Percentiles rank a stretch among this genome's conserved stretches.
phyloP scores from a whole-genome alignment of 164 flowering plant genomes.

The Vitis amurensis region DNA sequence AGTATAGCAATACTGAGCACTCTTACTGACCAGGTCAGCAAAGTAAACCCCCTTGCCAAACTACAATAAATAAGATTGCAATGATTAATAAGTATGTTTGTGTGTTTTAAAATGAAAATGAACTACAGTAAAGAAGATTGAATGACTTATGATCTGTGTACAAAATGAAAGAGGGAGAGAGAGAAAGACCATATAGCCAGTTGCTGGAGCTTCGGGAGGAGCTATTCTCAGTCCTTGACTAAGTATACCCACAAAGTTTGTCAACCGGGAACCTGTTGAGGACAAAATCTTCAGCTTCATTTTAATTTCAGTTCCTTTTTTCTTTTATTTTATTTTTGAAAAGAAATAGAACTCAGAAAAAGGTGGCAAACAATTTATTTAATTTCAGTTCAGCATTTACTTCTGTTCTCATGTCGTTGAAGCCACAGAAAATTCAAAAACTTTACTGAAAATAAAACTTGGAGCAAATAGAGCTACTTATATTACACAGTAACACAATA shows the following conservation, averaged over 20 bases:
- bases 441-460: too few relatives aligned
- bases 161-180: background rate
- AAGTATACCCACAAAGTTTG: conserved; percentile 95
- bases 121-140: background rate
- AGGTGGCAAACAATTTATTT: too few relatives aligned
- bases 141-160: background rate
- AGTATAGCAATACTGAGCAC: conserved; percentile 94
- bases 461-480: background rate
- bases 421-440: background rate
- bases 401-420: background rate
- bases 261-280: conserved; percentile 68
- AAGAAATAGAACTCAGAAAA: too few relatives aligned
- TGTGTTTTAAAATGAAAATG: background rate
- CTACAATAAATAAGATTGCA: conserved; percentile 34
- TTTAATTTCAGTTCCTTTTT: background rate
- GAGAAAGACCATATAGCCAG: conserved; percentile 86
- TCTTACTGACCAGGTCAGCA: conserved; percentile 97
- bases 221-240: conserved; percentile 96
- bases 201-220: conserved; percentile 95
- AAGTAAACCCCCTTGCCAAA: conserved; percentile 98
- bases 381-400: background rate
- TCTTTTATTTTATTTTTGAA: too few relatives aligned
- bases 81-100: background rate
- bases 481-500: background rate
- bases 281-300: background rate